A percentile compares a stretch with the other conserved stretches of the same genome.
Conservation (phyloP, 2,329 filamentous ascomycete species). For the Talaromyces sp. region DNA sequence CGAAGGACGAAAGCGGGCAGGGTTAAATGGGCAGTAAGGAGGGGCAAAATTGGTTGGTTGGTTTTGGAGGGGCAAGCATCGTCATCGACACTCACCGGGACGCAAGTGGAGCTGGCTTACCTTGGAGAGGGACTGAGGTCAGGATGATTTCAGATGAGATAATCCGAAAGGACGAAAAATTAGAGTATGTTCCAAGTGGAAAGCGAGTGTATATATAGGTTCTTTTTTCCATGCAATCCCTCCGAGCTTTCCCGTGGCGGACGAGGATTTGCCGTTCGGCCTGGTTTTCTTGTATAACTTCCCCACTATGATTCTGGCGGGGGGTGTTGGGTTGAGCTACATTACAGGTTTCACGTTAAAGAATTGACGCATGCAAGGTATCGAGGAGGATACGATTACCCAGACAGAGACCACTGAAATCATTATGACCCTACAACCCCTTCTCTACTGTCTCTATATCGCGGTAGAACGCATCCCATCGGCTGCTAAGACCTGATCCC, state of each 20-base stretch:
- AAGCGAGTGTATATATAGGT: too few relatives aligned
- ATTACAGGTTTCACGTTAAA: neutral
- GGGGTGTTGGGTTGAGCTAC: too few relatives aligned
- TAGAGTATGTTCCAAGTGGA: too few relatives aligned
- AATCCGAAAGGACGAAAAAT: too few relatives aligned
- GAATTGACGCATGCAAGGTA: neutral
- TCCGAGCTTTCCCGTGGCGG: slow-evolving; percentile 20
- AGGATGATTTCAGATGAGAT: slow-evolving; percentile 36
- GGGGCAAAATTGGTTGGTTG: slow-evolving; percentile 16
- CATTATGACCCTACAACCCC: too few relatives aligned
- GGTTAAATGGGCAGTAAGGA: slow-evolving; percentile 25
- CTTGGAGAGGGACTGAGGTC: slow-evolving; percentile 32
- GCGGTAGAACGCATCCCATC: too few relatives aligned
- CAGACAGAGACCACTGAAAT: too few relatives aligned
- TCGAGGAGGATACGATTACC: too few relatives aligned
- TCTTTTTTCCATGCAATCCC: too few relatives aligned
- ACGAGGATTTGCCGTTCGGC: slow-evolving; percentile 3
- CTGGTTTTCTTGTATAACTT: slow-evolving; percentile 2
- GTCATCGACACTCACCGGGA: slow-evolving; percentile 41
- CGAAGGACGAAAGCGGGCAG: slow-evolving; percentile 29
- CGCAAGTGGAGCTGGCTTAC: slow-evolving; percentile 30
- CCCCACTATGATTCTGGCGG: neutral
- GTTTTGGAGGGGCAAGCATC: slow-evolving; percentile 23
- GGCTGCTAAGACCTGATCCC: slow-evolving; percentile 6
- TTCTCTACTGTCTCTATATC: too few relatives aligned